These are phyloP conservation scores for Termitomyces sp. DNA, from an alignment of 1,284 basidiomycete genomes.

Conservation along the genomic window DNA sequence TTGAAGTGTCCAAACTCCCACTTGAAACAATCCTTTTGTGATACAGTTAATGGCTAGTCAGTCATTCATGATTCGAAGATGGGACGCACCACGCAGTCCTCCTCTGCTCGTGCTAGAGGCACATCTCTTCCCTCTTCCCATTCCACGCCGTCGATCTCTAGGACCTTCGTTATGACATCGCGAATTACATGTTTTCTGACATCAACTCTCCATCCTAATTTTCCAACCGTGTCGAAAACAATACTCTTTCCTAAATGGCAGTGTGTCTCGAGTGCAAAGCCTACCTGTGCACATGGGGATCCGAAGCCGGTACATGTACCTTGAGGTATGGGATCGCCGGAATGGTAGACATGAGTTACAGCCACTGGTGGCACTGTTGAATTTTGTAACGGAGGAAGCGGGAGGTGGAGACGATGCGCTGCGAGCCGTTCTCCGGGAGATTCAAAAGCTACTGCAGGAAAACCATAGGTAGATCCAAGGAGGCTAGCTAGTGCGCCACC, in stretches of 20 bases:
- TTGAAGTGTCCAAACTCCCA: conserved; percentile 68
- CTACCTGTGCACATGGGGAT: conserved; percentile 61
- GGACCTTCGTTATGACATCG: conserved; percentile 70
- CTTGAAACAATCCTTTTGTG: conserved; percentile 59
- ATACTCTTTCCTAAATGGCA: conserved; percentile 70
- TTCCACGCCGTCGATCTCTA: conserved; percentile 56
- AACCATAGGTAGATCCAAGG: conserved; percentile 89
- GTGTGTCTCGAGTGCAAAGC: conserved; percentile 68
- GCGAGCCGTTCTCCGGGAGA: conserved; percentile 25
- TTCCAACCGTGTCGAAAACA: conserved; percentile 81
- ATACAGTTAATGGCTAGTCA: neutral
- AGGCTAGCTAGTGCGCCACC: conserved; percentile 88
- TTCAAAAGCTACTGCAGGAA: conserved; percentile 82
- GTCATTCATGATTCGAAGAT: neutral
- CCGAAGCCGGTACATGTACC: conserved; percentile 67
- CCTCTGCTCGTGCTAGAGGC: conserved; percentile 46
- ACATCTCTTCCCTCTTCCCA: conserved; percentile 45
- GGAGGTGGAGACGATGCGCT: conserved; percentile 71
- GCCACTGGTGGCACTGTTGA: conserved; percentile 30
- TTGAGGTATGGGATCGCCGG: conserved; percentile 76
- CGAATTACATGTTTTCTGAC: conserved; percentile 81
- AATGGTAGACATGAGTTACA: conserved; percentile 76
- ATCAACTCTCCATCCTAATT: conserved; percentile 81
- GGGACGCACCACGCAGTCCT: conserved; percentile 53
- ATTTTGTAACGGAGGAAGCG: conserved; percentile 40